Evolutionary conservation across 805 yeast species (phyloP), one percentile per base, ranked within the genome.

Genomic region (Candida incommunis): DNA sequence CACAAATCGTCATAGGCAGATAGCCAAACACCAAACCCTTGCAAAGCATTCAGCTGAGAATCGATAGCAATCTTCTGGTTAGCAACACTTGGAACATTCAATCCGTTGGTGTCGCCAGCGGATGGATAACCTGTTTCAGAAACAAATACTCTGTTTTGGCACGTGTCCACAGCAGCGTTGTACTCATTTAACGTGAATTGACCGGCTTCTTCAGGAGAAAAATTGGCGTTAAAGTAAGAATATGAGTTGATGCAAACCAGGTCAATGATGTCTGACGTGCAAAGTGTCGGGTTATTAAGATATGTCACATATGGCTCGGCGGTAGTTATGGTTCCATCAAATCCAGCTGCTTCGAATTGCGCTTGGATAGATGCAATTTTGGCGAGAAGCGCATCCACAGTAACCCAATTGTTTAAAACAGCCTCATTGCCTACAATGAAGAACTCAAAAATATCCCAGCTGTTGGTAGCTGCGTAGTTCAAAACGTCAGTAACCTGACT

Each of bases 91-190:
- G 96, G 96, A 34, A 77, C 72, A 53, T 86, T 82, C 43, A 64
- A 64, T 46, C 96, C 96, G 58, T 84, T 77, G 47, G 70, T 66
- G 48, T 58, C 60, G 56, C 96, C 96, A 35, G 68, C 66, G 53
- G 80, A 75, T 54, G 96, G 96, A 60, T 84, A 87, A 40, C 96
- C 96, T 3, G 95, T 86, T 64, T 87, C 96, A 20, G 94, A 79
- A 46, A 87, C 76, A 20, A 68, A 52, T 29, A 83, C 78, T n/a
- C 45, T 44, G 60, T 71, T 67, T 47, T 67, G 64, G 67, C 96
- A 87, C 41, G 69, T 64, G 15, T 61, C 63, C 52, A 71, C 63
- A 22, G 78, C 78, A 46, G 78, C 58, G 22, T 54, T 61, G 50
- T 75, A 67, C 66, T 88, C 94, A 25, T 76, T 75, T 42, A 67